Percentiles rank a stretch among this genome's conserved stretches.
These are phyloP conservation scores for Sporisorium iseilematis-ciliati DNA, from an alignment of 1,284 basidiomycete species.

Conservation along the genomic window DNA sequence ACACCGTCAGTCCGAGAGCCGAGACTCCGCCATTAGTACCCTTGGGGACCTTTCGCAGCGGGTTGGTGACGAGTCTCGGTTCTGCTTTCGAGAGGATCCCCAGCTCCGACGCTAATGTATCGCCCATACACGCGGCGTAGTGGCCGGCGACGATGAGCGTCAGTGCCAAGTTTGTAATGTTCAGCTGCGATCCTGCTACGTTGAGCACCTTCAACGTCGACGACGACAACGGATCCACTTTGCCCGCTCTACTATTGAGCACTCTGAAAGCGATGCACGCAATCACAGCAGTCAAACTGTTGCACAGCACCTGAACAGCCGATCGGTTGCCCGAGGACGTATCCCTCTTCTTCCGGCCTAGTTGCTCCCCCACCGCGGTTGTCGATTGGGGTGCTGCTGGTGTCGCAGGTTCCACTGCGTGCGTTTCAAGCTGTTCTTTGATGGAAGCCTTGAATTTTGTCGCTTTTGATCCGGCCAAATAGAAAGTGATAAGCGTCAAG, in stretches of 20 bases:
- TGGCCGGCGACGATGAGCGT: slow-evolving; percentile 53
- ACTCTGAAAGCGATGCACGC: slow-evolving; percentile 25
- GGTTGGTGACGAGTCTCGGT: slow-evolving; percentile 70
- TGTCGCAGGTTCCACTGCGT: not conserved
- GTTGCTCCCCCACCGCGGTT: not conserved
- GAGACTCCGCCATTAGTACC: slow-evolving; percentile 94
- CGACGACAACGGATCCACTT: slow-evolving; percentile 17
- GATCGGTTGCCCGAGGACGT: slow-evolving; percentile 48
- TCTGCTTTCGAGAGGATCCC: slow-evolving; percentile 53
- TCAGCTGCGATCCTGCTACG: not conserved
- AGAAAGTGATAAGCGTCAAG: slow-evolving; percentile 56
- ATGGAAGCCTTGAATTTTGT: slow-evolving; percentile 77
- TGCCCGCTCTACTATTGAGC: not conserved
- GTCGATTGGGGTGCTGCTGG: not conserved
- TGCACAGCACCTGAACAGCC: slow-evolving; percentile 59
- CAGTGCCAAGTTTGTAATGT: slow-evolving; percentile 15
- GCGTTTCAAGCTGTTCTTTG: slow-evolving; percentile 80
- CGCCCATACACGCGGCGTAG: slow-evolving; percentile 63
- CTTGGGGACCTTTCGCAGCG: slow-evolving; percentile 86
- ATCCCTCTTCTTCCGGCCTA: slow-evolving; percentile 21
- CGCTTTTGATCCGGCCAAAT: slow-evolving; percentile 82
- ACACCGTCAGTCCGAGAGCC: slow-evolving; percentile 79
- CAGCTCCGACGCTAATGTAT: slow-evolving; percentile 61
- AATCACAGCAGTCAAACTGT: slow-evolving; percentile 31
- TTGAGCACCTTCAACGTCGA: slow-evolving; percentile 4